Base-by-base conservation (phyloP, 1,139 yeast species). In the Debaryomyces psychrophilus region DNA sequence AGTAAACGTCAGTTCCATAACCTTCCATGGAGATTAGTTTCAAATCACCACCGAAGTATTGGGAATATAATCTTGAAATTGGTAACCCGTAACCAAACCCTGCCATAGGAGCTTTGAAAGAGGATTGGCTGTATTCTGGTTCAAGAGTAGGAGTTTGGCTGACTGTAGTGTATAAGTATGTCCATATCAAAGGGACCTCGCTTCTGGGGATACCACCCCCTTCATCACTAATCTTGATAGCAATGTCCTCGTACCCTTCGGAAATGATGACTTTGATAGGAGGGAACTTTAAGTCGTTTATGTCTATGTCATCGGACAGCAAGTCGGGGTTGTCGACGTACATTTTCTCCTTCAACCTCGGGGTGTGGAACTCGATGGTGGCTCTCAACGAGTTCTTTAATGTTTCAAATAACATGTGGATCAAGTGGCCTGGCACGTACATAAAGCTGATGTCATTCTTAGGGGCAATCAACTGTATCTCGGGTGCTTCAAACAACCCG, bases 61-160 rank as follows among this genome's bases (percentile, higher is more conserved):
- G 84, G 1, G 97, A 90, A 56, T 90, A 90, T 35, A 90, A 73
- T 51, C 97, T 69, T 42, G 93, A 85, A 49, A 90, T 85, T 2
- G 97, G 96, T 57, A 90, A 75, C 0, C 97, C 97, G 60, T 90
- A 92, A 33, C 97, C 97, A 57, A 87, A 87, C 0, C 97, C 97
- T 41, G 96, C 96, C 89, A 90, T 86, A 46, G 97, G 97, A 1
- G 96, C 96, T 64, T 82, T 82, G 66, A 84, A 85, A 48, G 84
- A 83, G 26, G 80, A 71, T 54, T 73, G 78, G 50, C 66, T 71
- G 50, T 66, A 67, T 48, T 81, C 87, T 0, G 83, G 78, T 48
- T 86, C 92, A 45, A 86, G 68, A 20, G 74, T 77, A 1, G 93
- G 93, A 8, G 88, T 81, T 50, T 83, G 80, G 57, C 83, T 81